Percentiles rank a stretch among this genome's conserved stretches.
phyloP scores from a whole-genome alignment of 2,329 filamentous ascomycete species.

The Penicillium janthinellum region DNA sequence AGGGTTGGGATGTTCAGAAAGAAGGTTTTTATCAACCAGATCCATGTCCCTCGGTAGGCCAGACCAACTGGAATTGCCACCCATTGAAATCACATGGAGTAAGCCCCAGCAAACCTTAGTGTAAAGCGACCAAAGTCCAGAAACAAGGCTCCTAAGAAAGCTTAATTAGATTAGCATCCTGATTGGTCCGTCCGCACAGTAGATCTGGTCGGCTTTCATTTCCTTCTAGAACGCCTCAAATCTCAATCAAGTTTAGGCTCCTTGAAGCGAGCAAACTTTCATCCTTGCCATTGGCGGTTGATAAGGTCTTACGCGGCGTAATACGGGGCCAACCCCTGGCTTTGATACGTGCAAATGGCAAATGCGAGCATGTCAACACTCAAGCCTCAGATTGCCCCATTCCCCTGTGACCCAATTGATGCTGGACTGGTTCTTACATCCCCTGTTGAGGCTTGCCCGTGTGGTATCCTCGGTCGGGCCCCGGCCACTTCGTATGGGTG shows the following conservation, averaged over 20 bases:
- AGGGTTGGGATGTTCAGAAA: neutral
- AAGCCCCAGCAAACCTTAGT: too few relatives aligned
- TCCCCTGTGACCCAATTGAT: neutral
- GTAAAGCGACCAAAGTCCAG: neutral
- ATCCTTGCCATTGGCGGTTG: neutral
- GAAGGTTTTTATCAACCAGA: neutral
- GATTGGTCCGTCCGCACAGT: neutral
- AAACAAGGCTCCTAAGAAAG: slow-evolving; percentile 2
- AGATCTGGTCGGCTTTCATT: slow-evolving; percentile 1
- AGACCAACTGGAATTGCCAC: neutral
- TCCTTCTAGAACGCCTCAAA: slow-evolving; percentile 3
- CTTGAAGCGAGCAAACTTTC: neutral
- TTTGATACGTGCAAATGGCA: neutral
- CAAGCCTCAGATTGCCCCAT: slow-evolving; percentile 1
- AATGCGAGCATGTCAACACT: neutral
- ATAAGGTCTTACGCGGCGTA: slow-evolving; percentile 3
- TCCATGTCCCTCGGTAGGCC: neutral
- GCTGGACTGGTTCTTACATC: neutral
- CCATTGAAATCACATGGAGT: neutral
- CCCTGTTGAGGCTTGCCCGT: neutral
- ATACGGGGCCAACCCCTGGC: neutral
- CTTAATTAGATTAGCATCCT: neutral
- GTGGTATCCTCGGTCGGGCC: neutral
- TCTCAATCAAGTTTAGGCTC: neutral
- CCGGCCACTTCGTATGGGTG: neutral